Evolutionary conservation across 1,284 basidiomycete species (phyloP).

Genomic region (Ceratobasidium sp.): DNA sequence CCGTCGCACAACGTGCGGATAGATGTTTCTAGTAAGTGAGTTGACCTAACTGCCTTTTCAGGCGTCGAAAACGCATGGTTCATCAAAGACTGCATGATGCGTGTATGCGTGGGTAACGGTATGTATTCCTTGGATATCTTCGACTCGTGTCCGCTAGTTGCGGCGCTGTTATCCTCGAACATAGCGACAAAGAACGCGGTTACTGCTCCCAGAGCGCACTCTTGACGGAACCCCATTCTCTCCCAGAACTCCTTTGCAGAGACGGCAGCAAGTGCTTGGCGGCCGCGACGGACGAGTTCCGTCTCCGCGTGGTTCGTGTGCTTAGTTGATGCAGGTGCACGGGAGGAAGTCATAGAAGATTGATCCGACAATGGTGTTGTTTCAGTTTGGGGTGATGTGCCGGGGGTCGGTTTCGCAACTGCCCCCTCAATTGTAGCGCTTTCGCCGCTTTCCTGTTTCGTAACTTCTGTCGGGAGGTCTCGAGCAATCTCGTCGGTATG

Average conservation of each 20-base stretch:
- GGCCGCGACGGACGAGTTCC: conserved; percentile 29
- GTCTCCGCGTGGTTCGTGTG: conserved; percentile 44
- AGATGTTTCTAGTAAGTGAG: conserved; percentile 69
- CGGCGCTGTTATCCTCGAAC: conserved; percentile 45
- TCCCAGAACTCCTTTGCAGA: conserved; percentile 87
- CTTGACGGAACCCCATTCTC: conserved; percentile 91
- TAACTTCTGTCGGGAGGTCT: background rate
- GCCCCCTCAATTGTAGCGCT: conserved; percentile 46
- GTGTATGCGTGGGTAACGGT: conserved; percentile 66
- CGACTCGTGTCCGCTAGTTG: conserved; percentile 39
- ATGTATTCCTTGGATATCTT: conserved; percentile 58
- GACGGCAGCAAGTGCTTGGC: conserved; percentile 49
- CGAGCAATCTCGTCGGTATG: background rate
- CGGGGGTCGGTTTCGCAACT: conserved; percentile 32
- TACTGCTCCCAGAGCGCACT: conserved; percentile 82
- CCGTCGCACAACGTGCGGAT: conserved; percentile 60
- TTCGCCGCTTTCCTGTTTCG: conserved; percentile 41
- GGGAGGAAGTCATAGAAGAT: conserved; percentile 45
- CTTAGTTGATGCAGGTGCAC: conserved; percentile 57
- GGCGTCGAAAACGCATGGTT: conserved; percentile 79
- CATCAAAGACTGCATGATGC: conserved; percentile 70
- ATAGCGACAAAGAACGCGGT: conserved; percentile 86
- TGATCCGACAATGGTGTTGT: conserved; percentile 50
- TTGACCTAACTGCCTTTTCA: conserved; percentile 69
- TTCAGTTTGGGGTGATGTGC: conserved; percentile 46